These are phyloP conservation scores for Ogataea pini DNA, from an alignment of 805 yeast genomes.

Conservation along the genomic window DNA sequence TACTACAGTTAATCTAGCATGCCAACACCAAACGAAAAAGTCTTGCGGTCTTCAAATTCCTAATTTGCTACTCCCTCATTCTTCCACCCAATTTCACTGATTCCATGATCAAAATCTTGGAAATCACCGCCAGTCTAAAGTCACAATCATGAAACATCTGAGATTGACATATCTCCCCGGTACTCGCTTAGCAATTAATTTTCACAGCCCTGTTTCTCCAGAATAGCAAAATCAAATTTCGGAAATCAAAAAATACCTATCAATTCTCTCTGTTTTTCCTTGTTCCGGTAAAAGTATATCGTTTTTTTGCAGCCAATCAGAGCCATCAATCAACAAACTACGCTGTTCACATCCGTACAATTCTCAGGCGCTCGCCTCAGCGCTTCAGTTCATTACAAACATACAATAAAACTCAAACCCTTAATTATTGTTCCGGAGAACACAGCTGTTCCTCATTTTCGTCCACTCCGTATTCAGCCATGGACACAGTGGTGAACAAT, in stretches of 20 bases:
- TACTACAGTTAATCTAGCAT: no score
- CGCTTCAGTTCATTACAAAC: background rate
- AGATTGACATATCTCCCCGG: no score
- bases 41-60: no score
- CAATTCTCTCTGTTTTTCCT: background rate
- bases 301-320: no score
- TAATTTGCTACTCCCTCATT: no score
- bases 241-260: background rate
- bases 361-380: background rate
- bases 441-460: background rate
- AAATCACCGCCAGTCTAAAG: no score
- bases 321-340: background rate
- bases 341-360: background rate
- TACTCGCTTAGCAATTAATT: no score
- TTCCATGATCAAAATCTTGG: no score
- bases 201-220: background rate
- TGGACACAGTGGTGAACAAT: constrained; percentile 35
- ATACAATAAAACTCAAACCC: background rate
- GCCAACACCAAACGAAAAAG: no score
- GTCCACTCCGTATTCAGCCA: constrained; percentile 1
- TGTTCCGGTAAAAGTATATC: background rate
- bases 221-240: constrained; percentile 2
- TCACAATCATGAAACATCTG: no score
- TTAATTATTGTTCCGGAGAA: background rate
- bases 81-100: no score